phyloP scores from a whole-genome alignment of 2,329 filamentous ascomycete species.

The Alternaria arborescens region DNA sequence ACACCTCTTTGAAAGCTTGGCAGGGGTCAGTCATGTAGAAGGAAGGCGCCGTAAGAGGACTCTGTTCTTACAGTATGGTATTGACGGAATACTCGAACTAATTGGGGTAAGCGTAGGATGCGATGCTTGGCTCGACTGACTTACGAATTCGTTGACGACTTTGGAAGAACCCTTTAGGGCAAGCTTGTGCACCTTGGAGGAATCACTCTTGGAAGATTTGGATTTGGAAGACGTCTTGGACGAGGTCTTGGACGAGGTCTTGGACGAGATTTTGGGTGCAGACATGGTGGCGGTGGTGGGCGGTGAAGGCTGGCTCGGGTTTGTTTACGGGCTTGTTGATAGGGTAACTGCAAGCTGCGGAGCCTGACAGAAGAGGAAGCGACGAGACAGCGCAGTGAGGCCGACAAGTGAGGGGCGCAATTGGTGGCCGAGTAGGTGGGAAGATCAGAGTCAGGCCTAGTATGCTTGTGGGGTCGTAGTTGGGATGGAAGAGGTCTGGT shows the following conservation, averaged over 20 bases:
- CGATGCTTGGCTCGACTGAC: slow-evolving; percentile 49
- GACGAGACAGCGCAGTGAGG: neutral
- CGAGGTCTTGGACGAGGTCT: slow-evolving; percentile 22
- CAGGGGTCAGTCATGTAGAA: slow-evolving; percentile 24
- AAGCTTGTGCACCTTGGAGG: slow-evolving; percentile 93
- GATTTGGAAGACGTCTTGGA: slow-evolving; percentile 25
- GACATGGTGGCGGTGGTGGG: slow-evolving; percentile 34
- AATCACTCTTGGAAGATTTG: slow-evolving; percentile 62
- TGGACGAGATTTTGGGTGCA: slow-evolving; percentile 37
- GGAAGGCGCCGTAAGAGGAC: too few species aligned
- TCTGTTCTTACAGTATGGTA: slow-evolving; percentile 77
- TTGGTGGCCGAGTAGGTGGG: neutral
- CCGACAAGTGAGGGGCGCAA: neutral
- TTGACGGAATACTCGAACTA: slow-evolving; percentile 98
- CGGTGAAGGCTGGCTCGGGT: slow-evolving; percentile 9
- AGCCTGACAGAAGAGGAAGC: neutral
- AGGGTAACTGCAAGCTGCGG: slow-evolving; percentile 34
- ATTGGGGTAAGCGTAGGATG: slow-evolving; percentile 22
- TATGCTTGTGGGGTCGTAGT: slow-evolving; percentile 6
- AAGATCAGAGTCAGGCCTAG: slow-evolving; percentile 4
- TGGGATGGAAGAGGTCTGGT: slow-evolving; percentile 12
- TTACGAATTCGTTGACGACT: slow-evolving; percentile 92
- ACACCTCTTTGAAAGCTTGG: slow-evolving; percentile 80
- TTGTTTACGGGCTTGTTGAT: slow-evolving; percentile 46
- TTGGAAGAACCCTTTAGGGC: slow-evolving; percentile 86